phyloP scores from a whole-genome alignment of 2,329 filamentous ascomycete genomes.

The Colletotrichum euphorbiae region DNA sequence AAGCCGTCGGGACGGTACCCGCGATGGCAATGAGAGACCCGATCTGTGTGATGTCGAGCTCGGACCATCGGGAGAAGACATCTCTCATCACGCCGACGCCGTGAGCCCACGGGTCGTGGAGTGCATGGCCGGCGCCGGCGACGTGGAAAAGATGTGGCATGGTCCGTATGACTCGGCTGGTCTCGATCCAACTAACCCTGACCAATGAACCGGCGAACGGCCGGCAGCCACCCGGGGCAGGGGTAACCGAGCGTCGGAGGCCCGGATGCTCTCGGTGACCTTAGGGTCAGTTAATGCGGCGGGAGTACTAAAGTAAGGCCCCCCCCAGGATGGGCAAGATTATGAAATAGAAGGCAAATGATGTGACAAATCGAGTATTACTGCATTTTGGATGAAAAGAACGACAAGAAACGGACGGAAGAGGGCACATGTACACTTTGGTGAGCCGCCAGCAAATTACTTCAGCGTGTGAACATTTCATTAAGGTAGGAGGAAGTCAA shows the following conservation, averaged over 20 bases:
- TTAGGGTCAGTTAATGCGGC: background rate
- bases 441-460: conserved; percentile 7
- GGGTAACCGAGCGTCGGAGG: conserved; percentile 16
- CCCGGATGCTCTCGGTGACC: background rate
- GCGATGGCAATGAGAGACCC: conserved; percentile 59
- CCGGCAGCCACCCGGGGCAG: conserved; percentile 2
- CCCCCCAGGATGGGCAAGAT: background rate
- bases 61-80: conserved; percentile 54
- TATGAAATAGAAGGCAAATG: background rate
- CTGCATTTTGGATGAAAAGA: conserved; percentile 32
- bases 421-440: background rate
- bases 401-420: conserved; percentile 19
- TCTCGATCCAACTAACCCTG: background rate
- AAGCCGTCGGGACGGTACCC: conserved; percentile 54
- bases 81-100: conserved; percentile 52
- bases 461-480: background rate
- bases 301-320: background rate
- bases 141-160: conserved; percentile 40
- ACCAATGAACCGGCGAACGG: background rate
- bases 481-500: background rate
- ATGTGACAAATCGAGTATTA: conserved; percentile 9
- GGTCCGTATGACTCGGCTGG: background rate
- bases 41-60: conserved; percentile 58
- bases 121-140: conserved; percentile 29
- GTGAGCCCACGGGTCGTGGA: conserved; percentile 48